These are phyloP conservation scores for Cryptosporidium felis DNA, from an alignment of 169 alveolate species.

Conservation along the genomic window DNA sequence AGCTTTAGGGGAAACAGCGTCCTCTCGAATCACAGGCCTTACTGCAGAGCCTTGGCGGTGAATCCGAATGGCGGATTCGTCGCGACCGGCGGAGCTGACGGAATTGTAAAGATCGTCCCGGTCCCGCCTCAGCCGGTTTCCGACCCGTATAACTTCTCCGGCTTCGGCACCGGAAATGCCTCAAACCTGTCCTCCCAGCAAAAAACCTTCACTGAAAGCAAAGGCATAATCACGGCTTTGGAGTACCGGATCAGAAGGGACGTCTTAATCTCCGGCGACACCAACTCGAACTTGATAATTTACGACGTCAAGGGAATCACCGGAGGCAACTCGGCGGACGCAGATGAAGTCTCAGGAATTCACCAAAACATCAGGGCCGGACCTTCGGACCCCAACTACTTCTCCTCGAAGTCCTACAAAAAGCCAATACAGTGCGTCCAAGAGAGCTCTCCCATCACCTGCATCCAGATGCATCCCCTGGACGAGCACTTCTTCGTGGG, in stretches of 20 bases:
- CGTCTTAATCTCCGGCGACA: slow-evolving; percentile 55
- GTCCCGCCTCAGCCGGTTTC: slow-evolving; percentile 23
- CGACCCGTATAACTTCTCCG: not conserved
- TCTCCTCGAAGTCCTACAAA: not conserved
- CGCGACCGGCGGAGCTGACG: slow-evolving; percentile 72
- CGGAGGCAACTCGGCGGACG: slow-evolving; percentile 20
- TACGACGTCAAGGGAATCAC: slow-evolving; percentile 49
- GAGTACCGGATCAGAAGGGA: slow-evolving; percentile 33
- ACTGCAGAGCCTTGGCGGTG: slow-evolving; percentile 61
- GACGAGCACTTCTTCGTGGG: slow-evolving; percentile 59
- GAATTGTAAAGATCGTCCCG: slow-evolving; percentile 62
- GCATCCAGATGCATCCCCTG: slow-evolving; percentile 47
- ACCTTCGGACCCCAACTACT: not conserved
- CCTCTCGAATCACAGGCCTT: slow-evolving; percentile 65
- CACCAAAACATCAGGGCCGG: not conserved
- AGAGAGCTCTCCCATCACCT: slow-evolving; percentile 58
- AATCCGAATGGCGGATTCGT: slow-evolving; percentile 41
- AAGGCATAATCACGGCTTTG: slow-evolving; percentile 53
- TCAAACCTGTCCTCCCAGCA: slow-evolving; percentile 56
- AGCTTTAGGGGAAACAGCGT: slow-evolving; percentile 44
- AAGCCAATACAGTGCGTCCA: slow-evolving; percentile 35
- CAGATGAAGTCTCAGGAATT: not conserved
- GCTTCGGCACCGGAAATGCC: not conserved
- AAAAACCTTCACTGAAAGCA: slow-evolving; percentile 63
- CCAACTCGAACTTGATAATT: slow-evolving; percentile 43